Conservation (phyloP, 75 land plant genomes). For the Selaginella moellendorffii region DNA sequence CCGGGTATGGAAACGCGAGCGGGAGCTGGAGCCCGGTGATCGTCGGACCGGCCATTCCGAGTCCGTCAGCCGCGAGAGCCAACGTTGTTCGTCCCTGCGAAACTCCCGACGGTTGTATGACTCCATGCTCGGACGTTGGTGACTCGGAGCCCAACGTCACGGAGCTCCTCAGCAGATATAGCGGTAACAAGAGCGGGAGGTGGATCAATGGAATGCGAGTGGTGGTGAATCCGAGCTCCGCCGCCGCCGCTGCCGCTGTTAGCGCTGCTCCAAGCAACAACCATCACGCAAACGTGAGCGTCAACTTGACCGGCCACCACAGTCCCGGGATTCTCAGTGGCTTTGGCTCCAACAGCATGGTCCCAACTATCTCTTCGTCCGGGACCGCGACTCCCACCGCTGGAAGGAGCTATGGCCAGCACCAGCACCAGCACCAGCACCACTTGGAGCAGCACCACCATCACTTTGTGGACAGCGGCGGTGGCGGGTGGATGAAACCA, state of each 20-base stretch:
- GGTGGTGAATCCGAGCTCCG: not conserved
- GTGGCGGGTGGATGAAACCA: too few relatives aligned
- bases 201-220: slow-evolving; percentile 7
- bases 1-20: not conserved
- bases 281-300: too few relatives aligned
- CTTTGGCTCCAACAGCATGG: not conserved
- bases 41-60: slow-evolving; percentile 2
- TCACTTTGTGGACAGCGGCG: not conserved
- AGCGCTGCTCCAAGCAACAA: too few relatives aligned
- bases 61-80: slow-evolving; percentile 1
- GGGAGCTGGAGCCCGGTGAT: slow-evolving; percentile 7
- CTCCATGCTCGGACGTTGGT: slow-evolving; percentile 5
- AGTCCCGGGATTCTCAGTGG: not conserved
- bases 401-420: not conserved
- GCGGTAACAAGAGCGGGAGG: slow-evolving; percentile 1
- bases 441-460: too few relatives aligned
- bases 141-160: not conserved
- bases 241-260: too few relatives aligned
- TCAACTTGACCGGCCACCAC: too few relatives aligned
- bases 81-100: not conserved
- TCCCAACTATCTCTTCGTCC: not conserved
- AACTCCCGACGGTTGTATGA: not conserved
- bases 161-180: not conserved
- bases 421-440: too few relatives aligned
- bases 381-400: not conserved